Evolutionary conservation across 2,329 filamentous ascomycete species (phyloP), one percentile per base, ranked within the genome.

Genomic region (Cephalotrichum gorgonifer): DNA sequence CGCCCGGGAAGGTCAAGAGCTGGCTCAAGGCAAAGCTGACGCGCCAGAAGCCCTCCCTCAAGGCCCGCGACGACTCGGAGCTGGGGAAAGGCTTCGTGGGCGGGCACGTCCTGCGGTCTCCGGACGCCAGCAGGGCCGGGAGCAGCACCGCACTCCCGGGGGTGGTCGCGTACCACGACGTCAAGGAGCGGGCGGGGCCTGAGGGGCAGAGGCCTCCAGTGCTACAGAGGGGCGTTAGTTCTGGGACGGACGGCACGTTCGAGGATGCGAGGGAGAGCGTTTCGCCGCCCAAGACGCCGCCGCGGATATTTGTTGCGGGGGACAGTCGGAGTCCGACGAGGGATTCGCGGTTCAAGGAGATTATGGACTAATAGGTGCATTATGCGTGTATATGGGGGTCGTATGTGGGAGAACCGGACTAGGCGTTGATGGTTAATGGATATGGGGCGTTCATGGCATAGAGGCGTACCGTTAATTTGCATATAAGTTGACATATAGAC

Each of bases 311-410:
- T 7, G 57, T 54, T 30, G 65, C 67, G 12, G 55, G 59, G 15
- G 64, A 67, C 44, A 70, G 70, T 43, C 68, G 68, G 47, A 81
- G 76, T 59, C 76, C 78, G 1, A 71, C 64, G 4, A 65, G 79
- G 48, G 76, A 77, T 53, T 79, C 79, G 35, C 75, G 69, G 55
- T 84, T 84, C 54, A 68, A 67, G 44, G 80, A 84, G 63, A 46
- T 46, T 20, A 42, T 50, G 17, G 43, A 45, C 23, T 50, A 38
- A 26, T n/a, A n/a, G n/a, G n/a, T n/a, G n/a, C n/a, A n/a, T n/a
- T n/a, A n/a, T n/a, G 35, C 3, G 14, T 20, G n/a, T 3, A 3
- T 20, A 22, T 22, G 4, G n/a, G n/a, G 9, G n/a, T 11, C 35
- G n/a, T n/a, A n/a, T n/a, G 20, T 9, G 17, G 7, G 35, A 14